Conservation (phyloP, 176 grass and related monocot genomes). For the Rhynchospora tenuis region DNA sequence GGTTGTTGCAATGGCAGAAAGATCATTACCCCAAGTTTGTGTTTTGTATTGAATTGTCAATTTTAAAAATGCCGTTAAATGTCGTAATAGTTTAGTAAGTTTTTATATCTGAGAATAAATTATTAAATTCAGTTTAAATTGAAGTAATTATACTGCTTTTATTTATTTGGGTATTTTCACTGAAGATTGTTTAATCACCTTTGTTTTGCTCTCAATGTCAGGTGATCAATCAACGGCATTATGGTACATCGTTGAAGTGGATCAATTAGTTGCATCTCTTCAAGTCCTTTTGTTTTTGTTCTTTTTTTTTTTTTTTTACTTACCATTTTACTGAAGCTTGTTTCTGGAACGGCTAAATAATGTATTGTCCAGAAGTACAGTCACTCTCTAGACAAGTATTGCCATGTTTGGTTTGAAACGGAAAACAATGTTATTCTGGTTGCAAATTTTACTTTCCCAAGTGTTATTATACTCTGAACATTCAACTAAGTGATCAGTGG, state of each 20-base stretch:
- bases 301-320: neutral
- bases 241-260: neutral
- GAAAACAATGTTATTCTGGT: neutral
- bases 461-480: neutral
- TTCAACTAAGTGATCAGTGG: neutral
- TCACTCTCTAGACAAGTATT: neutral
- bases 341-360: constrained; percentile 6
- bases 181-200: neutral
- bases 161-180: neutral
- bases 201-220: neutral
- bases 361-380: constrained; percentile 7
- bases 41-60: neutral
- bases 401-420: neutral
- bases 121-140: neutral
- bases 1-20: neutral
- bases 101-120: neutral
- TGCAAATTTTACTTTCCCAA: neutral
- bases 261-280: neutral
- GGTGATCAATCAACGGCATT: neutral
- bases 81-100: neutral
- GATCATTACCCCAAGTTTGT: neutral
- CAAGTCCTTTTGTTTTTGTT: neutral
- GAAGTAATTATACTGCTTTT: neutral
- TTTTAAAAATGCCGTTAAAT: neutral
- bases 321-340: neutral